Conservation (phyloP, 768 basidiomycete species). For the Lactarius vividus region DNA sequence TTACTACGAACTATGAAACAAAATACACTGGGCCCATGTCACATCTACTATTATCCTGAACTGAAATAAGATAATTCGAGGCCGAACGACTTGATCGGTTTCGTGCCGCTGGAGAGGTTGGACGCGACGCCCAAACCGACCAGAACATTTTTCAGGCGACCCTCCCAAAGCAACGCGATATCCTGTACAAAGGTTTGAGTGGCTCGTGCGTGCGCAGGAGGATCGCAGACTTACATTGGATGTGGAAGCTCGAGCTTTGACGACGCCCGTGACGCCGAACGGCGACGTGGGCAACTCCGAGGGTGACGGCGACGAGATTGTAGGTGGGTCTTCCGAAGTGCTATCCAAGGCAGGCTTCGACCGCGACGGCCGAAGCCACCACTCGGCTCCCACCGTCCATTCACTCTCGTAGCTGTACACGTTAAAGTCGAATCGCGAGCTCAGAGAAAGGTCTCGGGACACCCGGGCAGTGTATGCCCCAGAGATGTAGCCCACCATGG, state of each 20-base stretch:
- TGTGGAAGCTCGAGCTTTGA: constrained; percentile 88
- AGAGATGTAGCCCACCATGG: constrained; percentile 92
- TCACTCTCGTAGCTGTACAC: constrained; percentile 96
- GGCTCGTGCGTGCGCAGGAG: not conserved
- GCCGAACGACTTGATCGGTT: constrained; percentile 86
- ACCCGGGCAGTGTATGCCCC: constrained; percentile 89
- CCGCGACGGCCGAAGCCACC: constrained; percentile 78
- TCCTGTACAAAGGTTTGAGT: constrained; percentile 48
- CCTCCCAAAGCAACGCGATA: constrained; percentile 91
- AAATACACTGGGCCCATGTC: not conserved
- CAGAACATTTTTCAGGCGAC: constrained; percentile 83
- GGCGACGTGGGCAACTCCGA: constrained; percentile 27
- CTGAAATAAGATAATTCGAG: constrained; percentile 94
- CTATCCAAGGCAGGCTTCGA: constrained; percentile 31
- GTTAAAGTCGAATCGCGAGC: constrained; percentile 93
- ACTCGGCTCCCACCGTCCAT: constrained; percentile 93
- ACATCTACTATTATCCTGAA: constrained; percentile 40
- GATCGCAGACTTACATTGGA: constrained; percentile 62
- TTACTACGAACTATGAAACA: constrained; percentile 4
- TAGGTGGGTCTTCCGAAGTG: constrained; percentile 32
- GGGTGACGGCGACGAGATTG: constrained; percentile 21
- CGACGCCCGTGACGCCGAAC: constrained; percentile 66
- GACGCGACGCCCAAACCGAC: constrained; percentile 90
- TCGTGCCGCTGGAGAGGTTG: constrained; percentile 78
- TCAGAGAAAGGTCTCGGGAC: constrained; percentile 79